Evolutionary conservation across 306 rosid genomes (phyloP), one percentile per base, ranked within the genome.

Genomic region (Erythrophleum fordii): DNA sequence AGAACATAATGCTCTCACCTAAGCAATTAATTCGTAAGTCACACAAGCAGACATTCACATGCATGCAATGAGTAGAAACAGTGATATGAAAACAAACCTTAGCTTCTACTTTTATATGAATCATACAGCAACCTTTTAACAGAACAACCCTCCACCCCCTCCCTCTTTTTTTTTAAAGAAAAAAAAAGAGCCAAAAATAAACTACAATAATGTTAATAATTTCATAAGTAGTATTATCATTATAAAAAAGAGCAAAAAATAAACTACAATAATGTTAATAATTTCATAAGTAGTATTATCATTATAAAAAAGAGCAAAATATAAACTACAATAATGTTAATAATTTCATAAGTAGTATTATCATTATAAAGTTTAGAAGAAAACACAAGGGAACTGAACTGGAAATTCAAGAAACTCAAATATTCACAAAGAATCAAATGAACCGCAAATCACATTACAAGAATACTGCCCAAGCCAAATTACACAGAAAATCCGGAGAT

Each of bases 381-480:
- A 16, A 80, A 9, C 56, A 49, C 28, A 71, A 7, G 20, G 14
- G 17, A 25, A 59, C 28, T 11, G 35, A 2, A 67, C 29, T 16
- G 51, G 46, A 51, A 69, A 59, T 42, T 61, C 39, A 35, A 69
- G 59, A 3, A 68, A 28, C 42, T 34, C 29, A 17, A 83, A 58
- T 71, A 45, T 31, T 22, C 42, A 35, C 34, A 44, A 37, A 26
- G 23, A 69, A n/a, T 23, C 11, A 84, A 61, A 64, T 70, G 12
- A 69, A 62, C 67, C 8, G 72, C 11, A 53, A 14, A 70, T 55
- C 37, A 73, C 22, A 65, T 75, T 59, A 73, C 25, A 72, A 61
- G 56, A 60, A 70, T 18, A 37, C 56, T 42, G 29, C 26, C 26
- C 52, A 35, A 35, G 58, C 35, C 72, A 46, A 22, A 34, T 23